Evolutionary conservation across 2,329 filamentous ascomycete genomes (phyloP), one percentile per base, ranked within the genome.

Genomic region (Incumbomyces delicatus): DNA sequence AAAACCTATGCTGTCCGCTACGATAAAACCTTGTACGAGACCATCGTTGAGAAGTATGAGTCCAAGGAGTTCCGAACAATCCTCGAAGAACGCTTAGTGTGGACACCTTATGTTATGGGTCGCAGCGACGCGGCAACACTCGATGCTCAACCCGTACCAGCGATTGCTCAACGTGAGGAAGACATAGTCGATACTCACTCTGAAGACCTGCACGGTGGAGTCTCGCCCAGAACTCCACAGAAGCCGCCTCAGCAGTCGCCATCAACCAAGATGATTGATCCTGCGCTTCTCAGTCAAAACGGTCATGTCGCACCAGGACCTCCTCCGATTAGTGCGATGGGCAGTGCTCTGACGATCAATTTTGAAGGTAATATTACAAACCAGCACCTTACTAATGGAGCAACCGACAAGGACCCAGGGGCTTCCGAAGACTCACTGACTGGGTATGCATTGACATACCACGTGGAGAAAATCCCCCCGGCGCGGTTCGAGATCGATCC

Each of bases 81-180:
- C 31, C 85, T 92, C 54, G 79, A 85, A 0, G 80, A 83, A 37
- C 81, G 81, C 14, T 74, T 98, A 20, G 83, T 89, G 10, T 98
- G 92, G 92, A 95, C 89, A 12, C 92, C 92, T 0, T 98, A 95
- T 62, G 81, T 96, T 35, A 96, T 95, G 88, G 90, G 92, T 20
- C 80, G 87, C 38, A 83, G 78, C 63, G 89, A 85, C 55, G 79
- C 84, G 31, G 83, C 83, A 3, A 85, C 87, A 58, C 90, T 92
- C 57, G 87, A 94, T 60, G 77, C 88, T 41, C 85, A 82, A 5
- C 86, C 86, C 5, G 70, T 96, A 47, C 89, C 87, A 53, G 85
- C 90, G 1, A 86, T 96, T 45, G 90, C 90, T 11, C 87, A 84
- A 4, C 80, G 90, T 31, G 88, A 94, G 51, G 80, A 83, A 33